Percentiles rank a stretch among this genome's conserved stretches.
Conservation (phyloP, 768 basidiomycete species). For the Collybia nuda region DNA sequence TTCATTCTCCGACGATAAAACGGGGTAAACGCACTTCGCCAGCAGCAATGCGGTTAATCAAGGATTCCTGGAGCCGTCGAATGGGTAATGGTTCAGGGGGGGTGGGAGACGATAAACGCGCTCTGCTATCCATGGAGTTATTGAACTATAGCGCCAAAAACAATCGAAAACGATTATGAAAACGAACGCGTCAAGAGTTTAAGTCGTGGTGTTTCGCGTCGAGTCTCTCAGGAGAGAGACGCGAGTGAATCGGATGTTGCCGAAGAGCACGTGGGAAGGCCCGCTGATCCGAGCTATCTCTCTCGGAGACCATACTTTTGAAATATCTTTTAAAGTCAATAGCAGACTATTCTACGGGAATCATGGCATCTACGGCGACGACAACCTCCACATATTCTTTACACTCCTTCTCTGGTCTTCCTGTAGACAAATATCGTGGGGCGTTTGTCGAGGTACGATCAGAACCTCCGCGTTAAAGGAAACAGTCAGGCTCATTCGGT, state of each 20-base stretch:
- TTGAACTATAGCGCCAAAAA: no score
- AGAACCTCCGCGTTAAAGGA: neutral
- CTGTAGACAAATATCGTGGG: constrained; percentile 70
- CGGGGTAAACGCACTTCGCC: constrained; percentile 48
- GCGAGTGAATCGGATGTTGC: no score
- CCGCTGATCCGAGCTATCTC: no score
- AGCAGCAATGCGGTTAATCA: constrained; percentile 92
- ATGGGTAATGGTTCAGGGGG: constrained; percentile 60
- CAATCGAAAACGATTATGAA: no score
- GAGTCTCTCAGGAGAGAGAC: no score
- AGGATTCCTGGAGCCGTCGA: constrained; percentile 71
- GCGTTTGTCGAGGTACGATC: constrained; percentile 84
- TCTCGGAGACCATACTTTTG: no score
- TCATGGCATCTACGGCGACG: constrained; percentile 9
- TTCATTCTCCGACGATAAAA: neutral
- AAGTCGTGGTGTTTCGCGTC: no score
- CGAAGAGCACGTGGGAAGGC: no score
- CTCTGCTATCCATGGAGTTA: neutral
- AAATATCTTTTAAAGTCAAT: no score
- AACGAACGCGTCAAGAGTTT: no score
- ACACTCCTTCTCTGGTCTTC: constrained; percentile 8
- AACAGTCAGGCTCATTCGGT: constrained; percentile 1
- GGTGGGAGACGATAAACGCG: constrained; percentile 6
- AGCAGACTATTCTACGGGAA: neutral
- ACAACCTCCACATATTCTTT: constrained; percentile 4